Conservation (phyloP, 176 grass and related monocot genomes). For the Aegilops longissima region DNA sequence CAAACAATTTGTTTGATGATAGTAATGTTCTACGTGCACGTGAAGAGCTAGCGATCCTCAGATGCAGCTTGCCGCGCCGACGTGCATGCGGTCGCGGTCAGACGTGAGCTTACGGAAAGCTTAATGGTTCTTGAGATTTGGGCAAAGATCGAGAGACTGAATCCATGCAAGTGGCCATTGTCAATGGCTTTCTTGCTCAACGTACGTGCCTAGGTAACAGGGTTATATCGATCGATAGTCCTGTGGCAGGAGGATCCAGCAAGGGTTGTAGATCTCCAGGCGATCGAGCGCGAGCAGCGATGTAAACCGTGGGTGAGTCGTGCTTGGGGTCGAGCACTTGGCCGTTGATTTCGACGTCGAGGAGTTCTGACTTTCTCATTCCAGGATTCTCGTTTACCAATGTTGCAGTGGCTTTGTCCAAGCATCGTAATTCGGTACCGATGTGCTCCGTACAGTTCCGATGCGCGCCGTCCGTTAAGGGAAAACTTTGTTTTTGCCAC, state of each 20-base stretch:
- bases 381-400: not conserved
- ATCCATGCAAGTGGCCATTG: too few relatives aligned
- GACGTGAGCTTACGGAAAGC: not conserved
- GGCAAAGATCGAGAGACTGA: too few relatives aligned
- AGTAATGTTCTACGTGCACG: too few relatives aligned
- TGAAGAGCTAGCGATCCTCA: too few relatives aligned
- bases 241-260: not conserved
- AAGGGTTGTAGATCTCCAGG: not conserved
- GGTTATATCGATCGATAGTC: not conserved
- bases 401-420: not conserved
- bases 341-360: not conserved
- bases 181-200: not conserved
- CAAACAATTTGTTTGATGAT: not conserved
- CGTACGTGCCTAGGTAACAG: not conserved
- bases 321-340: not conserved
- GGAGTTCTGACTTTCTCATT: not conserved
- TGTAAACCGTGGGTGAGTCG: not conserved
- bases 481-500: too few relatives aligned
- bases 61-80: too few relatives aligned
- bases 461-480: too few relatives aligned
- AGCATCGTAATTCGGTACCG: not conserved
- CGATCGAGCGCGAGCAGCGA: not conserved
- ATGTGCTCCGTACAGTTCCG: not conserved
- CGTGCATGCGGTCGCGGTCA: too few relatives aligned
- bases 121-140: too few relatives aligned